phyloP scores from a whole-genome alignment of 768 basidiomycete genomes.

The Termitomyces sp. region DNA sequence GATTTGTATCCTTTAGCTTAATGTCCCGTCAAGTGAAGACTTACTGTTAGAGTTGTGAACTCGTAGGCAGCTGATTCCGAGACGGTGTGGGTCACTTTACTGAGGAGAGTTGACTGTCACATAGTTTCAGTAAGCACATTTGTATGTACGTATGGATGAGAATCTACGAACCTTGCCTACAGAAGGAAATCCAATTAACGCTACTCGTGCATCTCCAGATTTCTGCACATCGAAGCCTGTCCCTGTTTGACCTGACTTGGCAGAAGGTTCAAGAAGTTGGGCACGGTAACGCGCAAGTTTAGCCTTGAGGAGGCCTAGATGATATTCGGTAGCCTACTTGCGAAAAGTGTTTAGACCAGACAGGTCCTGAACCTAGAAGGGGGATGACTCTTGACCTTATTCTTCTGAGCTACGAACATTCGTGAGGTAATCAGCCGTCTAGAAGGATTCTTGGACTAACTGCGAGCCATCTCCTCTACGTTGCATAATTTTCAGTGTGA shows the following conservation, averaged over 20 bases:
- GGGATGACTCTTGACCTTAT: slow-evolving; percentile 59
- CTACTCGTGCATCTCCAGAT: slow-evolving; percentile 84
- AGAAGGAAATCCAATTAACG: slow-evolving; percentile 93
- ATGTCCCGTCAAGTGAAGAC: slow-evolving; percentile 15
- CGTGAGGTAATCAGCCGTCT: slow-evolving; percentile 3
- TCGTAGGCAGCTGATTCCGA: slow-evolving; percentile 92
- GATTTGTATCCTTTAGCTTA: slow-evolving; percentile 4
- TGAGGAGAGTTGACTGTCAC: slow-evolving; percentile 80
- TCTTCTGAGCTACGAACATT: slow-evolving; percentile 75
- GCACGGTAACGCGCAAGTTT: slow-evolving; percentile 94
- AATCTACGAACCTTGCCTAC: slow-evolving; percentile 69
- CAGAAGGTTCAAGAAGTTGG: slow-evolving; percentile 87
- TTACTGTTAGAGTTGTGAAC: slow-evolving; percentile 87
- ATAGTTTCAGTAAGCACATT: background rate
- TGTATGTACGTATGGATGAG: background rate
- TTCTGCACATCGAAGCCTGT: slow-evolving; percentile 86
- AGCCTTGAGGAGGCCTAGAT: slow-evolving; percentile 90
- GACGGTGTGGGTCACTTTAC: slow-evolving; percentile 88
- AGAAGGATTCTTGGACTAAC: slow-evolving; percentile 44
- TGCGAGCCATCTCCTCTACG: slow-evolving; percentile 95
- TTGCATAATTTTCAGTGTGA: background rate
- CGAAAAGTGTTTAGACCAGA: slow-evolving; percentile 13
- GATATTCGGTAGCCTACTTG: slow-evolving; percentile 87
- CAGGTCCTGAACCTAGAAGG: background rate
- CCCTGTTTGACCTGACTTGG: slow-evolving; percentile 78